Base-by-base conservation (phyloP, 345 rosid species). In the Eucalyptus sp. region DNA sequence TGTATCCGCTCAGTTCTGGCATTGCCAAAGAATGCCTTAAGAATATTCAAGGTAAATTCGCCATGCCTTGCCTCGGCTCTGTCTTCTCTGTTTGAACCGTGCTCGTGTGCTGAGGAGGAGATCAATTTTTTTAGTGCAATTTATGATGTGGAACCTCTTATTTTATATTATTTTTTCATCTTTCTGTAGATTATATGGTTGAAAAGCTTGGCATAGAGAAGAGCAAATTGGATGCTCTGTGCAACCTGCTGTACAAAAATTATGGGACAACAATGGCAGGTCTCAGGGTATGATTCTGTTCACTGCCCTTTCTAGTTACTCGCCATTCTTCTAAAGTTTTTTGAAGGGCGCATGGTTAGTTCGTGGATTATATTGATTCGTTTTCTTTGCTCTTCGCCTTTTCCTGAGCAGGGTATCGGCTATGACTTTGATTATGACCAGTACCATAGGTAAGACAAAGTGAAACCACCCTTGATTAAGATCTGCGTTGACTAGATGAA, bases 251-350 rank as follows among this genome's bases (percentile, higher is more conserved):
- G 64, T 97, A 96, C 92, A 96, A 89, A 71, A 96, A 92, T 86
- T 95, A 95, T 90, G 99, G 99, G 76, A 97, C 99, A 87, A 92
- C 99, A 86, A 94, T 96, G 99, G 99, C 99, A 90, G 99, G 99
- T 89, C 96, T 97, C 44, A 93, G 94, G 97, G 99, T 96, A 93
- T 58, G 87, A 37, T 18, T 33, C 50, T n/a, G 37, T 6, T 51
- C 62, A 51, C 43, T 43, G 81, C 81, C 81, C 44, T 71, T 13
- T 31, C 22, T 43, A 5, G 60, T 29, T 13, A 44, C 80, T 87
- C 51, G 8, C 13, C 51, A 2, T 71, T 71, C 44, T 71, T 71
- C 81, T 1, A 5, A 71, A 33, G 81, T 17, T 71, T 71, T 71
- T 22, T 33, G 80, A 33, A 33, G 81, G 80, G 25, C 25, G 44